Percentiles rank a stretch among this genome's conserved stretches.
phyloP scores from a whole-genome alignment of 305 asterid species.

The Galium porrigens region DNA sequence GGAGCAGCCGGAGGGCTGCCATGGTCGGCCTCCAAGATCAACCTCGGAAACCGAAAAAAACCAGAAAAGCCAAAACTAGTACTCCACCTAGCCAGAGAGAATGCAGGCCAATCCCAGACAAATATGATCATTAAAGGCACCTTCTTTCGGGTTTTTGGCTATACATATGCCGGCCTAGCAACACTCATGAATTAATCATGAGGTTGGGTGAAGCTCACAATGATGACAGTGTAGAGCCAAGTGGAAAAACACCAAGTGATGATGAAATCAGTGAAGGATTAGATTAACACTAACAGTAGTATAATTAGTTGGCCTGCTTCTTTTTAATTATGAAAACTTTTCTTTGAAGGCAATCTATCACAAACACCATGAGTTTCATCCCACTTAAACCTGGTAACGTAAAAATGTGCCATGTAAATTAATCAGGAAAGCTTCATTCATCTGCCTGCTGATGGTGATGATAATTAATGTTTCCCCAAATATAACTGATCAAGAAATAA shows the following conservation, averaged over 20 bases:
- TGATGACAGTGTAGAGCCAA: conserved; percentile 7
- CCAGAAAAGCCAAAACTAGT: neutral
- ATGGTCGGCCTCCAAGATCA: conserved; percentile 13
- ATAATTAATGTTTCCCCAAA: neutral
- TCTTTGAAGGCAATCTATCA: conserved; percentile 14
- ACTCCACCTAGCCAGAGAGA: neutral
- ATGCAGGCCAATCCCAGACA: conserved; percentile 4
- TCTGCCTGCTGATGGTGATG: neutral
- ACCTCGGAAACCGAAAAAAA: neutral
- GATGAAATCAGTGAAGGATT: neutral
- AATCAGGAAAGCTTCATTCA: neutral
- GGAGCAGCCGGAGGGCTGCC: conserved; percentile 35
- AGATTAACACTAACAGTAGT: neutral
- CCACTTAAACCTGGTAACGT: neutral
- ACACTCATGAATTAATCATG: neutral
- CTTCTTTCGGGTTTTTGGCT: neutral
- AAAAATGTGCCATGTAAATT: neutral
- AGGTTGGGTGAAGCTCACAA: conserved; percentile 4
- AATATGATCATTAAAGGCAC: neutral
- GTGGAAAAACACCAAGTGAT: neutral
- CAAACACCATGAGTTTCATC: neutral
- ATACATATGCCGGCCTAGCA: conserved; percentile 5
- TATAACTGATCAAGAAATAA: neutral
- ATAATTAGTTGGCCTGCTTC: conserved; percentile 4
- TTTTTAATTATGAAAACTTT: conserved; percentile 13